Base-by-base conservation (phyloP, 2,329 filamentous ascomycete species). In the Nigrospora osmanthi region DNA sequence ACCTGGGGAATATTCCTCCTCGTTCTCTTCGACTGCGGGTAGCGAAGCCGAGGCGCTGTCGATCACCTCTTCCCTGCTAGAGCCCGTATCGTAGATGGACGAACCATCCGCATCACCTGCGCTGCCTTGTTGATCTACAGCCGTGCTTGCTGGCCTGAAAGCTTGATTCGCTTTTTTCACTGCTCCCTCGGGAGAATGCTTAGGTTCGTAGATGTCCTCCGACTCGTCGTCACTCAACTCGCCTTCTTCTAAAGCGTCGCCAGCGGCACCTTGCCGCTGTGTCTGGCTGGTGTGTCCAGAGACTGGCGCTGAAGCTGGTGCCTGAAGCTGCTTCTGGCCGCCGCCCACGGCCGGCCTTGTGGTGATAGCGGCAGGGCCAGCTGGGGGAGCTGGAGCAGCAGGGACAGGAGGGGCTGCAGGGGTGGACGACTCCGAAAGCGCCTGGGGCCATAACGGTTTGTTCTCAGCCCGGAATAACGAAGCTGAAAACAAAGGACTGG, bases 221-320 rank as follows among this genome's bases (percentile, higher is more conserved):
- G 75, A 71, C 53, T 84, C 81, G 15, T 73, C 77, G 54, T 91
- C 87, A 50, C 80, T 86, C 30, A 93, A 61, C 60, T 94, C 88
- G 14, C 85, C 87, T 55, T 94, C 87, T 56, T 93, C 87, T 23
- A 56, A 52, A 3, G 36, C 36, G 19, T 47, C 48, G 4, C 47
- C 38, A 19, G 11, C 40, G 34, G 6, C 15, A 16, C 15, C n/a
- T 6, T n/a, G 14, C 6, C 6, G 34, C 34, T 3, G 34, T 16
- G 13, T 14, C 14, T 6, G 14, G 14, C 13, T 35, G 34, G 34
- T 2, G n/a, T n/a, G 4, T 28, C 32, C 13, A 17, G 19, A 13
- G 13, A 15, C 32, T 10, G 17, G 32, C 15, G 40, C 15, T 13
- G 7, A 33, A 14, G 6, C 39, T n/a, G 31, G 31, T 11, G 15